Conservation (phyloP, 1,284 basidiomycete species). For the Moesziomyces parantarcticus region DNA sequence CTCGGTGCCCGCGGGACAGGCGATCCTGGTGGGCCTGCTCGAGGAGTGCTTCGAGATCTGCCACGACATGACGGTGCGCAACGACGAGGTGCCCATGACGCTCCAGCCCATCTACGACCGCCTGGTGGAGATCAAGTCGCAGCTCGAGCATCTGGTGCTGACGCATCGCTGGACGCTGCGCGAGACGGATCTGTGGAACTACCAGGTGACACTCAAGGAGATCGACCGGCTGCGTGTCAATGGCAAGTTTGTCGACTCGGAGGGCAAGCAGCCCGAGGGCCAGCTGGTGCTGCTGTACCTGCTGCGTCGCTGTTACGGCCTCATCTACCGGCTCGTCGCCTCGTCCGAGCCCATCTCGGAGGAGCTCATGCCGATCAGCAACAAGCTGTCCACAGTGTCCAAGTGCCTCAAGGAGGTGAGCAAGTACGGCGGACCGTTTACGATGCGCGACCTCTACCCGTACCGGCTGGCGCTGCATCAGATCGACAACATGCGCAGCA, state of each 20-base stretch:
- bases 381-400: conserved; percentile 72
- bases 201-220: conserved; percentile 91
- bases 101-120: conserved; percentile 96
- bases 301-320: conserved; percentile 91
- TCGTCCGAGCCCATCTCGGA: conserved; percentile 99
- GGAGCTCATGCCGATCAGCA: conserved; percentile 87
- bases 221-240: conserved; percentile 97
- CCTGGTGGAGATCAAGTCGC: conserved; percentile 83
- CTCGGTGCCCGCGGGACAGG: conserved; percentile 86
- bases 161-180: conserved; percentile 97
- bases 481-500: conserved; percentile 90
- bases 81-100: conserved; percentile 86
- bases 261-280: conserved; percentile 88
- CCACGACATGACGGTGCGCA: conserved; percentile 94
- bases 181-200: conserved; percentile 84
- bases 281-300: conserved; percentile 94
- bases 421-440: conserved; percentile 95
- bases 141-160: conserved; percentile 87
- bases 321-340: conserved; percentile 92
- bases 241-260: conserved; percentile 94
- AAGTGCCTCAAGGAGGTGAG: conserved; percentile 97
- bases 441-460: conserved; percentile 94
- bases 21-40: conserved; percentile 77
- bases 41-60: conserved; percentile 97
- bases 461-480: conserved; percentile 96